Evolutionary conservation across 2,329 filamentous ascomycete species (phyloP).

Genomic region (Tolypocladium nubicola): DNA sequence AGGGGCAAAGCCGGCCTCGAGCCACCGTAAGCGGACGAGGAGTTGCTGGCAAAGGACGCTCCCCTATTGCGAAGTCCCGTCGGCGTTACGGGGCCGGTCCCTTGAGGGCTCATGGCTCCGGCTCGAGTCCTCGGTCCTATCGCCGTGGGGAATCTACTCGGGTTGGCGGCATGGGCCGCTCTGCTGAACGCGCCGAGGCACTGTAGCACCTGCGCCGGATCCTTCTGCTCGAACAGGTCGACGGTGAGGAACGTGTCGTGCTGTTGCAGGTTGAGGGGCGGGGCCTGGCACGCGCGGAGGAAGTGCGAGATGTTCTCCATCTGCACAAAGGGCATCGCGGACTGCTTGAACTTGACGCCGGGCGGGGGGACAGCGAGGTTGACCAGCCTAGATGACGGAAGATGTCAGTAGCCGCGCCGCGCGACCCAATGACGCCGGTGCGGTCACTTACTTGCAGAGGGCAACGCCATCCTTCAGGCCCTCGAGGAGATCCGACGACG

Average conservation of each 20-base stretch:
- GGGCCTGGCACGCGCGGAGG: slow-evolving; percentile 73
- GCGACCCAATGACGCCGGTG: not conserved
- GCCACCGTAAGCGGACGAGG: slow-evolving; percentile 36
- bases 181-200: slow-evolving; percentile 88
- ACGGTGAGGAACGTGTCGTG: slow-evolving; percentile 97
- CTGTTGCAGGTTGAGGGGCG: slow-evolving; percentile 76
- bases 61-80: slow-evolving; percentile 33
- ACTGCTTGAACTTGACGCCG: slow-evolving; percentile 81
- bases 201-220: slow-evolving; percentile 90
- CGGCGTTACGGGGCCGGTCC: slow-evolving; percentile 46
- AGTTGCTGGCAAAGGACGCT: slow-evolving; percentile 47
- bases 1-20: slow-evolving; percentile 31
- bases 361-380: slow-evolving; percentile 70
- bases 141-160: slow-evolving; percentile 59
- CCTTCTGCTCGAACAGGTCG: slow-evolving; percentile 90
- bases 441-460: slow-evolving; percentile 67
- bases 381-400: slow-evolving; percentile 51
- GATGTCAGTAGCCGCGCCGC: slow-evolving; percentile 4
- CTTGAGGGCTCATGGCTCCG: slow-evolving; percentile 53
- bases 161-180: slow-evolving; percentile 65
- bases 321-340: slow-evolving; percentile 94
- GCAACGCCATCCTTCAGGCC: slow-evolving; percentile 82
- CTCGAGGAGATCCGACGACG: slow-evolving; percentile 69
- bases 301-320: slow-evolving; percentile 99
- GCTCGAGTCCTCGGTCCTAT: slow-evolving; percentile 63